These are phyloP conservation scores for Aspergillus chevalieri DNA, from an alignment of 2,329 filamentous ascomycete species.

Conservation along the genomic window DNA sequence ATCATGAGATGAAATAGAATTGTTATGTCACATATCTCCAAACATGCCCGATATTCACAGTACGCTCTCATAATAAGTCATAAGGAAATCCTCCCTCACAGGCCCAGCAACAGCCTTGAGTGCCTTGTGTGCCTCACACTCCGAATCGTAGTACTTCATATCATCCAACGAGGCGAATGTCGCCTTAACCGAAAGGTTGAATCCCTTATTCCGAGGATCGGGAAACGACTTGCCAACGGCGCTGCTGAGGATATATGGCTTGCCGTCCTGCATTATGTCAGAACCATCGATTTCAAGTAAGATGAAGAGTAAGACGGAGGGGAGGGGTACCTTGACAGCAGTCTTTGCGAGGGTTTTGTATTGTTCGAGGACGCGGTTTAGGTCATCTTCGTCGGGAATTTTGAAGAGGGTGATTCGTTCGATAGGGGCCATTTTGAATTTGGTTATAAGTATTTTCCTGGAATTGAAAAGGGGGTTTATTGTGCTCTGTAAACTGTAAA, in stretches of 20 bases:
- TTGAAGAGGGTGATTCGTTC: slow-evolving; percentile 52
- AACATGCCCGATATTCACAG: slow-evolving; percentile 14
- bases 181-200: slow-evolving; percentile 57
- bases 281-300: background rate
- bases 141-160: slow-evolving; percentile 63
- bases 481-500: too few relatives aligned
- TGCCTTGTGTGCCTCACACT: slow-evolving; percentile 50
- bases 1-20: slow-evolving; percentile 13
- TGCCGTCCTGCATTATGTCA: slow-evolving; percentile 51
- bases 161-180: slow-evolving; percentile 61
- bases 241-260: slow-evolving; percentile 61
- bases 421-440: slow-evolving; percentile 33
- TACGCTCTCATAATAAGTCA: slow-evolving; percentile 32
- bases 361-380: slow-evolving; percentile 38
- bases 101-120: slow-evolving; percentile 35
- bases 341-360: slow-evolving; percentile 40
- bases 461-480: background rate
- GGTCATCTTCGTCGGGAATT: slow-evolving; percentile 42
- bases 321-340: slow-evolving; percentile 36
- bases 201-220: slow-evolving; percentile 59
- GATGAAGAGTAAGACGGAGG: background rate
- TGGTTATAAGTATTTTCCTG: background rate
- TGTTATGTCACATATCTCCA: background rate
- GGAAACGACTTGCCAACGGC: slow-evolving; percentile 50
- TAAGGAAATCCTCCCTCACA: slow-evolving; percentile 32